Percentiles rank a stretch among this genome's conserved stretches.
Evolutionary conservation across 768 basidiomycete genomes (phyloP).

Genomic region (Symmetrospora coprosmae): DNA sequence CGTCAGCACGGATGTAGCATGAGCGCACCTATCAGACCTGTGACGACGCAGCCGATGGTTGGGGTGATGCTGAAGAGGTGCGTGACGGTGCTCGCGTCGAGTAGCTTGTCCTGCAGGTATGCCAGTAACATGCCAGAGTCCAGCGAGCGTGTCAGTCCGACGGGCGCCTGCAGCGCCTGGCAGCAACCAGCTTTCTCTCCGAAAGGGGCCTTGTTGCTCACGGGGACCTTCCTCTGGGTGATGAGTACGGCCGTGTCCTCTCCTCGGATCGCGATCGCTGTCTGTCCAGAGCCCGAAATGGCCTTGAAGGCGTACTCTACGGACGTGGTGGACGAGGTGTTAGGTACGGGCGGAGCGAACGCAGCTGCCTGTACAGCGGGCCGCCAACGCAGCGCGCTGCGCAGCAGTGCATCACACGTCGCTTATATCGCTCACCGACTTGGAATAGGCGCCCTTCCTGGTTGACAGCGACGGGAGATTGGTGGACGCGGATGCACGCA

Average conservation of each 20-base stretch:
- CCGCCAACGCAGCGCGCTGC: no score
- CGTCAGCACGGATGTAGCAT: neutral
- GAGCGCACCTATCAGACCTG: conserved; percentile 84
- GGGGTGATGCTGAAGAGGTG: conserved; percentile 94
- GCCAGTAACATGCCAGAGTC: neutral
- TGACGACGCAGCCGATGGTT: conserved; percentile 93
- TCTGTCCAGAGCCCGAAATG: conserved; percentile 90
- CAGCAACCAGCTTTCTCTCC: no score
- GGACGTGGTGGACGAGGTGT: neutral
- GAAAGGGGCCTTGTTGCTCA: conserved; percentile 40
- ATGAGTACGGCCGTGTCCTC: conserved; percentile 91
- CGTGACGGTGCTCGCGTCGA: conserved; percentile 83
- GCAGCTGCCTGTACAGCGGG: neutral
- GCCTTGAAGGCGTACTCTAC: conserved; percentile 99
- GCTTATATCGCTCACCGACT: conserved; percentile 58
- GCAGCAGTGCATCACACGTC: no score
- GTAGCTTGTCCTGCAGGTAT: conserved; percentile 70
- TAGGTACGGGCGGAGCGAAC: neutral
- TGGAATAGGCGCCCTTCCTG: conserved; percentile 95
- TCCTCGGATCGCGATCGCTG: conserved; percentile 78
- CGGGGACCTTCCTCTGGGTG: conserved; percentile 96
- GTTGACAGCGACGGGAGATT: conserved; percentile 87
- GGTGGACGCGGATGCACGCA: conserved; percentile 23
- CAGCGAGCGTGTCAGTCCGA: neutral
- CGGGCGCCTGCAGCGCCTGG: no score